These are phyloP conservation scores for Stagonosporopsis cucurbitacearum DNA, from an alignment of 2,329 filamentous ascomycete genomes.

Conservation along the genomic window DNA sequence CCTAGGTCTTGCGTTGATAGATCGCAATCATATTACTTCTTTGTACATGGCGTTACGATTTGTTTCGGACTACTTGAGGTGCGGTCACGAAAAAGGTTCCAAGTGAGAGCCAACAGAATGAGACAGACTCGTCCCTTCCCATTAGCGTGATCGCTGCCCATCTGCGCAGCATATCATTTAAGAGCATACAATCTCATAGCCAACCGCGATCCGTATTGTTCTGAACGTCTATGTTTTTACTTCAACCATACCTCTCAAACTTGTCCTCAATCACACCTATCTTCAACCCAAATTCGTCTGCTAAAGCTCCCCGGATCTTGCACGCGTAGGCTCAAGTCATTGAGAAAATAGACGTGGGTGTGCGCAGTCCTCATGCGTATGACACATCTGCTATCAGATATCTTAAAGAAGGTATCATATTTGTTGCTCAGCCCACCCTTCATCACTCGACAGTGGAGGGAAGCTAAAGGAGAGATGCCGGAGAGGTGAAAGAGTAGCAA, in stretches of 20 bases:
- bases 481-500: background rate
- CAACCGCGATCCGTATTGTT: too few species aligned
- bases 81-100: background rate
- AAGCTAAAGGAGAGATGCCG: background rate
- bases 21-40: constrained; percentile 15
- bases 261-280: too few species aligned
- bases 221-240: too few species aligned
- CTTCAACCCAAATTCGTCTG: background rate
- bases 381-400: background rate
- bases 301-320: background rate
- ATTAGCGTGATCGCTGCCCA: background rate
- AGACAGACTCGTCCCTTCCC: background rate
- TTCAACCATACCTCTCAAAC: too few species aligned
- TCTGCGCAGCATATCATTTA: background rate
- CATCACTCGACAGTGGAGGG: background rate
- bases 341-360: background rate
- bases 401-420: background rate
- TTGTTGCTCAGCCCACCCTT: background rate
- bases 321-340: background rate
- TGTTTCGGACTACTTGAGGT: background rate
- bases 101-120: background rate
- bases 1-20: constrained; percentile 17
- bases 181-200: too few species aligned
- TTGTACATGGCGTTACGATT: background rate
- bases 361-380: background rate